Conservation (phyloP, 352 stramenopile species). For the Globisporangium okanoganense region DNA sequence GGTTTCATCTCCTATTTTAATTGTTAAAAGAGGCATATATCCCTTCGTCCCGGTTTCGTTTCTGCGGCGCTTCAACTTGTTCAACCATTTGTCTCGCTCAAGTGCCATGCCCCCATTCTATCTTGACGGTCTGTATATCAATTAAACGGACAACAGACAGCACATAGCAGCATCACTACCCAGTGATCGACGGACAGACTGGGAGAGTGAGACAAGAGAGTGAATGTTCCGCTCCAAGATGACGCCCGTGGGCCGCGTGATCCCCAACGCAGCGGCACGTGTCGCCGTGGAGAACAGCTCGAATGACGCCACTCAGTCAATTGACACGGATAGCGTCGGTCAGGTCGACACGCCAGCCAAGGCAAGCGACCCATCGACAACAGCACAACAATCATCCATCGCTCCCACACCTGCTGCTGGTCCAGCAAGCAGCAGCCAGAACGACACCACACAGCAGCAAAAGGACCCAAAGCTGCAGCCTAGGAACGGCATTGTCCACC, state of each 20-base stretch:
- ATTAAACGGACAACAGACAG: too few relatives aligned
- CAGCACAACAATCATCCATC: not conserved
- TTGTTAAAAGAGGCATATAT: too few relatives aligned
- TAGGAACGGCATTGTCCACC: slow-evolving; percentile 10
- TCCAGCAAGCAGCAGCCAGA: not conserved
- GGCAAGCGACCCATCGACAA: not conserved
- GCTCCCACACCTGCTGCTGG: not conserved
- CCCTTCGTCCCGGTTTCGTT: too few relatives aligned
- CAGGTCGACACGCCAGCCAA: not conserved
- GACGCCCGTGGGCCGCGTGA: slow-evolving; percentile 1
- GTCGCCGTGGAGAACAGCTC: not conserved
- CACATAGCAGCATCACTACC: too few relatives aligned
- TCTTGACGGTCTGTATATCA: too few relatives aligned
- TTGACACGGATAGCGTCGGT: not conserved
- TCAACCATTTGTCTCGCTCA: too few relatives aligned
- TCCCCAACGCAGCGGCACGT: not conserved
- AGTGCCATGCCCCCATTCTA: too few relatives aligned
- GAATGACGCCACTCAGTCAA: not conserved
- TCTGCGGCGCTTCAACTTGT: too few relatives aligned
- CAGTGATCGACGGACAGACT: not conserved
- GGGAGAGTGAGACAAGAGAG: not conserved
- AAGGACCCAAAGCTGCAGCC: not conserved
- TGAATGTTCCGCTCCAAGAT: slow-evolving; percentile 10
- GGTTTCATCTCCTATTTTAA: too few relatives aligned
- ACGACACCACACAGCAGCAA: not conserved